Base-by-base conservation (phyloP, 1,284 basidiomycete species). In the Grifola frondosa region DNA sequence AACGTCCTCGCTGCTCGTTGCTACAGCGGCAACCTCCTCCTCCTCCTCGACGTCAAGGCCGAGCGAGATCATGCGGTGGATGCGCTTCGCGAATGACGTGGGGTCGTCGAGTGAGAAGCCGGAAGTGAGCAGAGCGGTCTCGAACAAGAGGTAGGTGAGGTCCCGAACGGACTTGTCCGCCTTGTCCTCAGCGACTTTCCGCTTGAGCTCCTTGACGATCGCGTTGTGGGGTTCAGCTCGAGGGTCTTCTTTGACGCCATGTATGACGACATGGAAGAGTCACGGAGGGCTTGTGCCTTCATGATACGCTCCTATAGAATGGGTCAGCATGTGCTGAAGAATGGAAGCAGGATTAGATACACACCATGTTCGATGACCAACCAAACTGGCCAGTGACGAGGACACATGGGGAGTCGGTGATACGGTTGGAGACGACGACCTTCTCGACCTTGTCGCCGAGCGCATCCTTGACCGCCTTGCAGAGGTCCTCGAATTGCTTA, bases 401-500 rank as follows among this genome's bases (percentile, higher is more conserved):
- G 30, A 97, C 92, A 64, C 92, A 96, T 45, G 94, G 94, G 21
- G 94, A 97, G 71, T 96, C 91, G 62, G 82, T 80, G 76, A 97
- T 95, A 71, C 96, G 93, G 85, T 97, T 98, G 41, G 97, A 98
- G 59, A 98, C 80, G 54, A 97, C 84, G 28, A 99, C 97, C 83
- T 99, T 99, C 83, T 99, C 97, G 56, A 99, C 96, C 80, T 96
- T 97, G 75, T 98, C 96, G 51, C 95, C 95, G 50, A 99, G 92
- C 53, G 91, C 92, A 62, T 99, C 96, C 84, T 99, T 99, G 77
- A 98, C 91, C 53, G 87, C 82, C 59, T 89, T 81, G 83, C 92
- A 97, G 53, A 99, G 84, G 55, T 92, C 91, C 63, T 85, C 81
- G 72, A 83, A 97, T 60, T 87, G 84, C 58, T 84, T 77, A 33